A percentile compares a stretch with the other conserved stretches of the same genome.
Conservation (phyloP, 805 yeast species). For the Sugiyamaella chiloensis region DNA sequence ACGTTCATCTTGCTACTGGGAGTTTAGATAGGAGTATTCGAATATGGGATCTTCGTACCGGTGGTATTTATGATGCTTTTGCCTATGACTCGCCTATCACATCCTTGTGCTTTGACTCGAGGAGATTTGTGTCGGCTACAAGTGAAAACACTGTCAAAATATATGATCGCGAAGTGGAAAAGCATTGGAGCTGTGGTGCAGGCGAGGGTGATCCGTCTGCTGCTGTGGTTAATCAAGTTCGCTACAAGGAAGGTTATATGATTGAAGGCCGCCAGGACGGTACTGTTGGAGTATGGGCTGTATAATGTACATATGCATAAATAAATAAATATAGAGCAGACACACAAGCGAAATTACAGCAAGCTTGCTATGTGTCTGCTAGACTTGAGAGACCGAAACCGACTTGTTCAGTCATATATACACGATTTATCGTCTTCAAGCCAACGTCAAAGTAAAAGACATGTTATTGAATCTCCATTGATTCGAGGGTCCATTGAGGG, state of each 20-base stretch:
- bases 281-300: slow-evolving; percentile 61
- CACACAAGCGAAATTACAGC: too few relatives aligned
- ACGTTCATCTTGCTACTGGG: slow-evolving; percentile 60
- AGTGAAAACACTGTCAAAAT: slow-evolving; percentile 50
- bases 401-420: too few relatives aligned
- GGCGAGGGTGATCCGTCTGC: slow-evolving; percentile 34
- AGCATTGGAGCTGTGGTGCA: slow-evolving; percentile 53
- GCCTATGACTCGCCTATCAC: slow-evolving; percentile 57
- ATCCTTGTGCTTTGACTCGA: slow-evolving; percentile 56
- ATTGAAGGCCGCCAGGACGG: slow-evolving; percentile 66
- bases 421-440: too few relatives aligned
- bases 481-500: too few relatives aligned
- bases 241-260: slow-evolving; percentile 61
- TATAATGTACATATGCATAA: neutral
- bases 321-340: neutral
- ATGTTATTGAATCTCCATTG: too few relatives aligned
- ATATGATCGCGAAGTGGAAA: slow-evolving; percentile 53
- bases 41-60: slow-evolving; percentile 72
- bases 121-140: slow-evolving; percentile 54
- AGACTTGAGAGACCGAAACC: too few relatives aligned
- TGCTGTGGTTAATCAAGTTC: slow-evolving; percentile 40
- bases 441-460: too few relatives aligned
- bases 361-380: too few relatives aligned
- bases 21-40: slow-evolving; percentile 60
- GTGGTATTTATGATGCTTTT: slow-evolving; percentile 57